These are phyloP conservation scores for Populus pruinosa DNA, from an alignment of 345 rosid species.

Conservation along the genomic window DNA sequence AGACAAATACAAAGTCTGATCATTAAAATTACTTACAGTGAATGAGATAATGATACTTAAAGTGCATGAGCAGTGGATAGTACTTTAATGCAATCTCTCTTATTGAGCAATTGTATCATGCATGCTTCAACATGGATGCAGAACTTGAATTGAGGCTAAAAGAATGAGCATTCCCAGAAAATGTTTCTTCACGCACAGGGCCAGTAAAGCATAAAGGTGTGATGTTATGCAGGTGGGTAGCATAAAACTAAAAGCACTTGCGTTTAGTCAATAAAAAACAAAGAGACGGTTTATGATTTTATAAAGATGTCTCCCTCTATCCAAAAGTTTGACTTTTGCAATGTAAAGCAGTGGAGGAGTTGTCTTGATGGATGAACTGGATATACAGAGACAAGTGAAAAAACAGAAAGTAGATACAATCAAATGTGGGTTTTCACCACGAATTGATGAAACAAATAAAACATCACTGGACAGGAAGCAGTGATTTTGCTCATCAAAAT, in stretches of 20 bases:
- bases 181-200: background rate
- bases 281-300: background rate
- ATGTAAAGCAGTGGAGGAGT: no score
- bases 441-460: background rate
- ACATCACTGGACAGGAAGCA: background rate
- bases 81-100: background rate
- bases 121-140: background rate
- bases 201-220: background rate
- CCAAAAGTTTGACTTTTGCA: no score
- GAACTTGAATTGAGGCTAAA: background rate
- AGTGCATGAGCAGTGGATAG: no score
- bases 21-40: background rate
- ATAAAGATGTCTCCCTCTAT: background rate
- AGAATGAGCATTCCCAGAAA: background rate
- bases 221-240: background rate
- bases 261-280: background rate
- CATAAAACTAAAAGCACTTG: background rate
- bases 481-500: background rate
- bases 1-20: background rate
- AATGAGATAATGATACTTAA: background rate
- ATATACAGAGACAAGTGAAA: background rate
- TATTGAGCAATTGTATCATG: background rate
- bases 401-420: background rate
- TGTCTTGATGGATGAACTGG: background rate
- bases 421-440: background rate